Conservation (phyloP, 73 alveolate genomes). For the Tetrahymena borealis region DNA sequence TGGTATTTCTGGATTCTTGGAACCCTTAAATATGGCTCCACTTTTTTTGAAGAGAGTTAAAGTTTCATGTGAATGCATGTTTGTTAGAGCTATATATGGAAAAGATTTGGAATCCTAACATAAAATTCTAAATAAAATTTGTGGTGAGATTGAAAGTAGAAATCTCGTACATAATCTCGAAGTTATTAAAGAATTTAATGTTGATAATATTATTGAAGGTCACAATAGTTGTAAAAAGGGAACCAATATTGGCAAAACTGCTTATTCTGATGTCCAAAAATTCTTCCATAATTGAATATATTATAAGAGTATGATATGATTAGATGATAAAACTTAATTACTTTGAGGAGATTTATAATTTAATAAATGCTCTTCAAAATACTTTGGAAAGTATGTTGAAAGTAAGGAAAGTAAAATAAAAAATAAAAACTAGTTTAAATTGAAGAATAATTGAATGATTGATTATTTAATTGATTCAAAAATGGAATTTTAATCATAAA, state of each 20-base stretch:
- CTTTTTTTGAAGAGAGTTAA: background rate
- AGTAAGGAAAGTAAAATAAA: too few species aligned
- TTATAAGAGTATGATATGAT: too few species aligned
- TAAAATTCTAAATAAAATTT: background rate
- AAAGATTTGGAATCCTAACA: background rate
- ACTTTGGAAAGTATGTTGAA: too few species aligned
- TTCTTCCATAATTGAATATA: background rate
- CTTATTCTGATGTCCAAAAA: background rate
- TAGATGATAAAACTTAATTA: too few species aligned
- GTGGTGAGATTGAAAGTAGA: background rate
- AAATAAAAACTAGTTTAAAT: too few species aligned
- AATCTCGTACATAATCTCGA: background rate
- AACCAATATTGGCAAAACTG: background rate
- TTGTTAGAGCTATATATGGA: background rate
- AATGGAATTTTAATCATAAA: too few species aligned
- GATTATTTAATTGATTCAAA: too few species aligned
- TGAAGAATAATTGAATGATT: too few species aligned
- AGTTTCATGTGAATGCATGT: background rate
- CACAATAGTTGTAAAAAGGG: background rate
- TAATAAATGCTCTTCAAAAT: too few species aligned
- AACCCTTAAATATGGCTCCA: background rate
- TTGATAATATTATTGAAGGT: background rate
- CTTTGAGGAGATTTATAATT: too few species aligned
- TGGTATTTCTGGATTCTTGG: background rate
- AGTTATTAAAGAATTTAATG: background rate